These are phyloP conservation scores for Yamadazyma mexicana DNA, from an alignment of 1,139 yeast genomes.

Conservation along the genomic window DNA sequence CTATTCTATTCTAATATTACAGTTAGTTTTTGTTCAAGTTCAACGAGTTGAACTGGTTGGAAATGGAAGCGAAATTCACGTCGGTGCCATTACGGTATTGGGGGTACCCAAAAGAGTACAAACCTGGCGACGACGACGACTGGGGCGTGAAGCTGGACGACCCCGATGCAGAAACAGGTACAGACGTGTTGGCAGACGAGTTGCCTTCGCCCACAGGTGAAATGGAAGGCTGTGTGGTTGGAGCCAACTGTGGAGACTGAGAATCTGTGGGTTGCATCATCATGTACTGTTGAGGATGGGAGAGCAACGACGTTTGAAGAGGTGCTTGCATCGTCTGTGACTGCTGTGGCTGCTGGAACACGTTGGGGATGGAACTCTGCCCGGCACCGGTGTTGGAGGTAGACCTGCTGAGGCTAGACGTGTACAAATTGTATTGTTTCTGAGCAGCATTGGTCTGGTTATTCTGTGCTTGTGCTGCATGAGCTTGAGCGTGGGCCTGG, in stretches of 20 bases:
- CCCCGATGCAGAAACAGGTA: no score
- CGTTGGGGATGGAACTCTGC: slow-evolving; percentile 2
- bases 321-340: background rate
- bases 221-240: slow-evolving; percentile 3
- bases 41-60: slow-evolving; percentile 35
- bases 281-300: slow-evolving; percentile 18
- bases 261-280: slow-evolving; percentile 5
- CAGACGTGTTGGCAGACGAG: no score
- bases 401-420: slow-evolving; percentile 12
- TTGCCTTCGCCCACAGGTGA: slow-evolving; percentile 1
- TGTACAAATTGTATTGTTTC: background rate
- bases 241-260: slow-evolving; percentile 7
- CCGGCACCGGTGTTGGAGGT: slow-evolving; percentile 11
- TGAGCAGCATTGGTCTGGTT: slow-evolving; percentile 6
- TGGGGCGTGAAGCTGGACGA: slow-evolving; percentile 19
- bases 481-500: slow-evolving; percentile 12
- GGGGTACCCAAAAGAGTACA: slow-evolving; percentile 23
- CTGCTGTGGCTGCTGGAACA: background rate
- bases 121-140: slow-evolving; percentile 22
- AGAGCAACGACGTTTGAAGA: slow-evolving; percentile 2
- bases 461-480: slow-evolving; percentile 5
- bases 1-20: background rate
- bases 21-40: slow-evolving; percentile 26
- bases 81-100: slow-evolving; percentile 8
- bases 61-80: slow-evolving; percentile 7